Evolutionary conservation across 495 filamentous ascomycete species (phyloP), one percentile per base, ranked within the genome.

Genomic region (Xylaria grammica): DNA sequence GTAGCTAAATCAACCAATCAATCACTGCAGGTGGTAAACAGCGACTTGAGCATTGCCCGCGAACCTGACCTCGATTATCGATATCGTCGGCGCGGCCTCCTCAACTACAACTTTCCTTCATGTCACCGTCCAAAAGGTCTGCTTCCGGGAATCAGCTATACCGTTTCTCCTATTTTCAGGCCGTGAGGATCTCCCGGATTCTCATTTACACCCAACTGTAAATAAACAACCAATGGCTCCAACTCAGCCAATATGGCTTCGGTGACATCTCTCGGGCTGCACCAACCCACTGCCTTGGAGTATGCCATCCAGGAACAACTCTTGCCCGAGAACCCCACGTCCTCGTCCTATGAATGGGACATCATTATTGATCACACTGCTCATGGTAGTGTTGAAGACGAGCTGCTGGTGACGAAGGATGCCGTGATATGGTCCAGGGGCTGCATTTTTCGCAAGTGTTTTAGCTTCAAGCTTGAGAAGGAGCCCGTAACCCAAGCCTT

Each of bases 341-440:
- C 83, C 36, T 78, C 86, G 29, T 82, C 83, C 15, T 97, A 96
- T 74, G 82, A 78, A 51, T 99, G 94, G 93, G 77, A 89, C 65
- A 87, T 79, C 51, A 72, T 78, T 2, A 70, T 69, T 59, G 71
- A 75, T 66, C 80, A 82, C 48, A 79, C 83, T 45, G 32, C 30
- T 11, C 72, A 83, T 30, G 78, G 71, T 3, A 74, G 78, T 20
- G 81, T 81, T 48, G 87, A 91, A 64, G 95, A 99, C 60, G 95
- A 98, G 74, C 76, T 98, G n/a, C 78, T 97, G 26, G 88, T 89
- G 60, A 97, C 94, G 4, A 84, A 90, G 34, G 83, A 83, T 64
- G 90, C 91, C 68, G 95, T 97, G 36, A 87, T 97, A 63, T 99
- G 94, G 94, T 97, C 92, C 34, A 86, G 91, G 56, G 93, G 91